phyloP scores from a whole-genome alignment of 768 basidiomycete genomes.

The Auricularia auricula-judae region DNA sequence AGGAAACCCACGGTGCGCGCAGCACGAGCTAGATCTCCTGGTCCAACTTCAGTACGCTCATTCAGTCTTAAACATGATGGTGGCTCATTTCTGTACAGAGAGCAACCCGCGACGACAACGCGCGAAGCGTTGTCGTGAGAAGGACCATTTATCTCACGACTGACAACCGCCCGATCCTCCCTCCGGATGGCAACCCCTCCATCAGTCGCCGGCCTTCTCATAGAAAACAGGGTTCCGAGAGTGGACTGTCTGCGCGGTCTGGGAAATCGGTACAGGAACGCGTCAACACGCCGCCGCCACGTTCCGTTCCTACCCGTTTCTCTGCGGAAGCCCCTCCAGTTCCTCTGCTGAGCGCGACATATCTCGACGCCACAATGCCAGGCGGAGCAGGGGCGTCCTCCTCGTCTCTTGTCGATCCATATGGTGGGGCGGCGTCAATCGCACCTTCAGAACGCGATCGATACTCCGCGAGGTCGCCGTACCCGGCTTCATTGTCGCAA shows the following conservation, averaged over 20 bases:
- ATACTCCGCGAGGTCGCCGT: not conserved
- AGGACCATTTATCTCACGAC: constrained; percentile 40
- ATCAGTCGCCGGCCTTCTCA: not conserved
- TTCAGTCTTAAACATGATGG: not conserved
- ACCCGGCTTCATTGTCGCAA: not conserved
- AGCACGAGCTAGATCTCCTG: not conserved
- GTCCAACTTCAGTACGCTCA: not conserved
- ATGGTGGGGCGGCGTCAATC: not conserved
- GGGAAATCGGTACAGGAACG: constrained; percentile 71
- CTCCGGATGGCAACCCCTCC: not conserved
- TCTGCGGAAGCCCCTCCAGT: constrained; percentile 62
- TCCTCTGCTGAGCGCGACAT: constrained; percentile 21
- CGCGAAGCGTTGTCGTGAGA: constrained; percentile 37
- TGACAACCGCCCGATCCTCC: not conserved
- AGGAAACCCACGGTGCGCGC: not conserved
- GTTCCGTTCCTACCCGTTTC: constrained; percentile 52
- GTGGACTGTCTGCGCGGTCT: constrained; percentile 35
- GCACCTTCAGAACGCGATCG: not conserved
- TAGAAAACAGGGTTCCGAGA: constrained; percentile 32
- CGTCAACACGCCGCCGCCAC: constrained; percentile 77
- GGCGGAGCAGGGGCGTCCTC: not conserved
- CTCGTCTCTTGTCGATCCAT: constrained; percentile 1
- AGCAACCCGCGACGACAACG: constrained; percentile 2
- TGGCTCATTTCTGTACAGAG: not conserved
- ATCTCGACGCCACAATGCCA: not conserved